A percentile compares a stretch with the other conserved stretches of the same genome.
Conservation (phyloP, 2,329 filamentous ascomycete genomes). For the Cadophora sp. region DNA sequence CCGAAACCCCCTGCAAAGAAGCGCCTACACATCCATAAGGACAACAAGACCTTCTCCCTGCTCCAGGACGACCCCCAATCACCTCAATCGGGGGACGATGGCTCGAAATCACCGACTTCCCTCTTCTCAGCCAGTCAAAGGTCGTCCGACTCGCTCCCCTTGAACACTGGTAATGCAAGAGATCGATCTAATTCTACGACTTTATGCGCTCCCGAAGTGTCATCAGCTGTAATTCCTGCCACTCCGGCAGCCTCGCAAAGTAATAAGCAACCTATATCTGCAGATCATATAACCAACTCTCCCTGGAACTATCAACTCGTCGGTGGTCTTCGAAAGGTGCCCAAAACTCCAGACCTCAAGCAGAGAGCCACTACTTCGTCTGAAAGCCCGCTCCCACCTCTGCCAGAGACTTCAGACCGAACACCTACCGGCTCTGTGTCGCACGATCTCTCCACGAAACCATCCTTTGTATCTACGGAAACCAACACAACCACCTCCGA, state of each 20-base stretch:
- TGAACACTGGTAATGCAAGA: slow-evolving; percentile 33
- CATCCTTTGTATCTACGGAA: slow-evolving; percentile 42
- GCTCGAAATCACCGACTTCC: slow-evolving; percentile 32
- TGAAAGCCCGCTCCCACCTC: slow-evolving; percentile 37
- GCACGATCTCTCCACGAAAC: slow-evolving; percentile 43
- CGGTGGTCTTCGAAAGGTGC: slow-evolving; percentile 45
- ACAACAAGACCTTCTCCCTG: slow-evolving; percentile 44
- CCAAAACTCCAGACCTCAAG: slow-evolving; percentile 45
- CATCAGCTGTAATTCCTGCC: slow-evolving; percentile 31
- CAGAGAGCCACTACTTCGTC: slow-evolving; percentile 33
- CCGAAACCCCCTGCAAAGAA: slow-evolving; percentile 39
- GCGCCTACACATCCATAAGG: slow-evolving; percentile 41
- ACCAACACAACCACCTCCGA: slow-evolving; percentile 43
- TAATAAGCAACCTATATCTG: slow-evolving; percentile 38
- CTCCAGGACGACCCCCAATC: slow-evolving; percentile 37
- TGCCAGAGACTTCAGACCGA: slow-evolving; percentile 38
- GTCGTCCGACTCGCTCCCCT: slow-evolving; percentile 39
- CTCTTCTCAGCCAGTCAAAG: slow-evolving; percentile 32
- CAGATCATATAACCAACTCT: slow-evolving; percentile 42
- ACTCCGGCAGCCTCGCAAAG: slow-evolving; percentile 35
- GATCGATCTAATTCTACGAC: slow-evolving; percentile 36
- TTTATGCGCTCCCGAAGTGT: slow-evolving; percentile 39
- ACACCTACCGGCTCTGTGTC: slow-evolving; percentile 31
- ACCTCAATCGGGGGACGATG: slow-evolving; percentile 30
- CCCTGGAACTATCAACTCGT: slow-evolving; percentile 45